A percentile compares a stretch with the other conserved stretches of the same genome.
Evolutionary conservation across 2,329 filamentous ascomycete species (phyloP).

Genomic region (Achaetomium macrosporum): DNA sequence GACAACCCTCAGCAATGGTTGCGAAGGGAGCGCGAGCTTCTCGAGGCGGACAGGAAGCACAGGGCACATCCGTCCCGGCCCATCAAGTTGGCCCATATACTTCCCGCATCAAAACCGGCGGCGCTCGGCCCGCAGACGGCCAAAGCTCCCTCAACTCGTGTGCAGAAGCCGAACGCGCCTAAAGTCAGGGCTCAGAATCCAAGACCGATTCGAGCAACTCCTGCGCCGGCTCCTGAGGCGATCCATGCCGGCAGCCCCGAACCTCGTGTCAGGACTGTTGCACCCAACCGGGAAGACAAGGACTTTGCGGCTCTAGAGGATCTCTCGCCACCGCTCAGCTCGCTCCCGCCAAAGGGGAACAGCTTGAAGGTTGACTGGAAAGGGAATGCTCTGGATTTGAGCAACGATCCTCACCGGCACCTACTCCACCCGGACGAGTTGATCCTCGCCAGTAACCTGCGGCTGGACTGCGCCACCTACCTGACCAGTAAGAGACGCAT

Average conservation of each 20-base stretch:
- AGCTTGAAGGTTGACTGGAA: slow-evolving; percentile 84
- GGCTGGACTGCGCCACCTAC: slow-evolving; percentile 82
- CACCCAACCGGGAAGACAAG: slow-evolving; percentile 72
- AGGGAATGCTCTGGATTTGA: slow-evolving; percentile 70
- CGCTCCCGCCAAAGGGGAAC: slow-evolving; percentile 61
- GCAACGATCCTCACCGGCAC: slow-evolving; percentile 60
- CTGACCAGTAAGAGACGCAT: slow-evolving; percentile 90
- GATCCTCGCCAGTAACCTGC: slow-evolving; percentile 67
- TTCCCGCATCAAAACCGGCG: slow-evolving; percentile 35
- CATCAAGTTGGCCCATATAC: slow-evolving; percentile 34
- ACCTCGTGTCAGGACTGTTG: slow-evolving; percentile 45
- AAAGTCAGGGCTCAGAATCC: slow-evolving; percentile 20
- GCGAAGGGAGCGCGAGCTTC: slow-evolving; percentile 43
- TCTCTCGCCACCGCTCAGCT: slow-evolving; percentile 62
- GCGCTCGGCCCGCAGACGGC: slow-evolving; percentile 23
- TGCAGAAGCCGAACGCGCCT: slow-evolving; percentile 26
- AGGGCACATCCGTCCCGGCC: slow-evolving; percentile 34
- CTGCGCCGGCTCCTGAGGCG: slow-evolving; percentile 28
- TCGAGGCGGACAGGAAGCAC: slow-evolving; percentile 43
- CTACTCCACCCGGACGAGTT: slow-evolving; percentile 76
- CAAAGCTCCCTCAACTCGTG: slow-evolving; percentile 23
- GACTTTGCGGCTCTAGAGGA: slow-evolving; percentile 69
- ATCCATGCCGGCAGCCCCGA: slow-evolving; percentile 43
- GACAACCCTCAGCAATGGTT: slow-evolving; percentile 44
- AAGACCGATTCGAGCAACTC: slow-evolving; percentile 32